Evolutionary conservation across 805 yeast species (phyloP).

Genomic region (Yueomyces sinensis): DNA sequence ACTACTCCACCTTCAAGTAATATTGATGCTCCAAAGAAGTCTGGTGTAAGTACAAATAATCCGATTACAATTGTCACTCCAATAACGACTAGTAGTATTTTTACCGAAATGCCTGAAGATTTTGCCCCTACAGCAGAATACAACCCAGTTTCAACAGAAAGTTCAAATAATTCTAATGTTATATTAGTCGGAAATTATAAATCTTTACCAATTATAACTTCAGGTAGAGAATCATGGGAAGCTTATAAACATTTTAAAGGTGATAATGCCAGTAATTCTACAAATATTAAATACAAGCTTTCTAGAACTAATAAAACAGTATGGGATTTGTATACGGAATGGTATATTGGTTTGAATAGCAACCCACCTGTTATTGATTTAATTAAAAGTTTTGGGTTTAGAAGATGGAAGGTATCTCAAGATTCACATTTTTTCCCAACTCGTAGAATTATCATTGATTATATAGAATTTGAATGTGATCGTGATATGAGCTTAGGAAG

Average conservation of each 20-base stretch:
- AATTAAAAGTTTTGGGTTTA: constrained; percentile 24
- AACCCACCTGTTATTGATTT: constrained; percentile 19
- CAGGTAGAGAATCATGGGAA: not conserved
- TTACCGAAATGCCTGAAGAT: not conserved
- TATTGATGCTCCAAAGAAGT: too few species aligned
- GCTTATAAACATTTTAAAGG: not conserved
- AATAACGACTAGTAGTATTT: not conserved
- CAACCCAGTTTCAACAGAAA: not conserved
- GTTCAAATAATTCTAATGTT: not conserved
- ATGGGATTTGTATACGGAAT: constrained; percentile 26
- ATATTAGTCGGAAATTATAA: not conserved
- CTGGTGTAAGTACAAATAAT: too few species aligned
- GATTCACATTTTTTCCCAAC: constrained; percentile 29
- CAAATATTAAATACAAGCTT: constrained; percentile 22
- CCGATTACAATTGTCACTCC: not conserved
- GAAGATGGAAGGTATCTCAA: constrained; percentile 27
- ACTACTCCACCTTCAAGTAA: not conserved
- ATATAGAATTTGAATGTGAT: constrained; percentile 24
- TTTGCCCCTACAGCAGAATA: not conserved
- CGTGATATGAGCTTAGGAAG: constrained; percentile 22
- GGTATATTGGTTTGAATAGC: constrained; percentile 26
- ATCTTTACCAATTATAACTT: not conserved
- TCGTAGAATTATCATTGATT: constrained; percentile 26
- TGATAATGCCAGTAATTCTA: not conserved
- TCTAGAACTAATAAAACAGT: constrained; percentile 26